A percentile compares a stretch with the other conserved stretches of the same genome.
Conservation (phyloP, 345 rosid genomes). For the Clarkia xantiana region DNA sequence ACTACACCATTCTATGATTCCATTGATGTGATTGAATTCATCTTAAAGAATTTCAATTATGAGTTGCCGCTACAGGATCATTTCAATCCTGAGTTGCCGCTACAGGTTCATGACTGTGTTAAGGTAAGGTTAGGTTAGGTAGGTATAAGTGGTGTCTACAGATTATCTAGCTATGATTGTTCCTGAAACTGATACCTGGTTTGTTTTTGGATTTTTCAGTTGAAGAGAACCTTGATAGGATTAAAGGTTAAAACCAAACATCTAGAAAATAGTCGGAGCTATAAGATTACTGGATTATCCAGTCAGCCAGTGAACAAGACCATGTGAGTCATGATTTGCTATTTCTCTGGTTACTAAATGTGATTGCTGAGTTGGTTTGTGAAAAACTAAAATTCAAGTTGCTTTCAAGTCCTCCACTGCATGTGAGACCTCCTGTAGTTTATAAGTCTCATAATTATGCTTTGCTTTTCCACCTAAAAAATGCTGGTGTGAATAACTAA, state of each 20-base stretch:
- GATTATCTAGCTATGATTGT: background rate
- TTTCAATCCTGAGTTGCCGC: no score
- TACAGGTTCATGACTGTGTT: slow-evolving; percentile 32
- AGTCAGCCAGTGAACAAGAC: slow-evolving; percentile 22
- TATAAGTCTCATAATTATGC: no score
- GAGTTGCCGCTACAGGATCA: slow-evolving; percentile 36
- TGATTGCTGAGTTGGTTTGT: no score
- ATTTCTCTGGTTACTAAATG: no score
- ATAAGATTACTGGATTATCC: slow-evolving; percentile 48
- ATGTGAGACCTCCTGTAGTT: no score
- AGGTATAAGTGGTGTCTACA: background rate
- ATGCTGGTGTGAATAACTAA: background rate
- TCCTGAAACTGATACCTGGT: background rate
- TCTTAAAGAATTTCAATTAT: slow-evolving; percentile 17
- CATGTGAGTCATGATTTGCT: slow-evolving; percentile 35
- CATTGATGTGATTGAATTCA: slow-evolving; percentile 32
- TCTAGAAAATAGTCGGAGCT: slow-evolving; percentile 6
- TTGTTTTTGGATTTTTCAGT: no score
- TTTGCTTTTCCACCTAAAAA: no score
- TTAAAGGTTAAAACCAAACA: slow-evolving; percentile 29
- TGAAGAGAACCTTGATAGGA: slow-evolving; percentile 35
- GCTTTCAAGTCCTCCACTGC: no score
- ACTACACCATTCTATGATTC: slow-evolving; percentile 67
- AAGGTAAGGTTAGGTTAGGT: no score
- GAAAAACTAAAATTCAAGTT: no score